These are phyloP conservation scores for Ophiostoma angusticollis DNA, from an alignment of 2,329 filamentous ascomycete genomes.

Conservation along the genomic window DNA sequence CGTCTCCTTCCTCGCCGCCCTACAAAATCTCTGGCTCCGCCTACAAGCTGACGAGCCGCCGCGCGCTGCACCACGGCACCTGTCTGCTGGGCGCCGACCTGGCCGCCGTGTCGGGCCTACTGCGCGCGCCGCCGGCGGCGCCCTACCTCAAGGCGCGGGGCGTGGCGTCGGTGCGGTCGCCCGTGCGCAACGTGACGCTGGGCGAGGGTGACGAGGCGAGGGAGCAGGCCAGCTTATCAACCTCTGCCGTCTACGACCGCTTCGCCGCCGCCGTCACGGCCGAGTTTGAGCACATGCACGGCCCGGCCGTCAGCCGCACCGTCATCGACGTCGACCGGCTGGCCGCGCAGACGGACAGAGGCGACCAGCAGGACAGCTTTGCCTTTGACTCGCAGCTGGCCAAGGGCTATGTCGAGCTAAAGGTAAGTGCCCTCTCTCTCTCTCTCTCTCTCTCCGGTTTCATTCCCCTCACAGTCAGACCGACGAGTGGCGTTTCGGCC, in stretches of 20 bases:
- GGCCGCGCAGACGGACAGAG: slow-evolving; percentile 27
- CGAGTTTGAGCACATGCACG: slow-evolving; percentile 59
- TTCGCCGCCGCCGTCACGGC: slow-evolving; percentile 45
- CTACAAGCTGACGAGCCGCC: slow-evolving; percentile 74
- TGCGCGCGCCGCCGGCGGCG: slow-evolving; percentile 61
- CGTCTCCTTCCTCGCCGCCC: slow-evolving; percentile 5
- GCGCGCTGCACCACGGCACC: slow-evolving; percentile 83
- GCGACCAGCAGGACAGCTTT: slow-evolving; percentile 30
- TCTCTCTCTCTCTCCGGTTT: neutral
- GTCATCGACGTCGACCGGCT: slow-evolving; percentile 35
- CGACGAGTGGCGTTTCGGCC: slow-evolving; percentile 64
- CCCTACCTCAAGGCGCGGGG: slow-evolving; percentile 68
- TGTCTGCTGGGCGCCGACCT: slow-evolving; percentile 73
- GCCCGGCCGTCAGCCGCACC: slow-evolving; percentile 22
- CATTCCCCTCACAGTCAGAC: slow-evolving; percentile 38
- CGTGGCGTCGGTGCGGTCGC: slow-evolving; percentile 81
- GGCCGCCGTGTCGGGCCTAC: slow-evolving; percentile 49
- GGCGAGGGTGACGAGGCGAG: neutral
- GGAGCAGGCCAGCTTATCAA: too few species aligned
- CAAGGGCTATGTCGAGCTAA: slow-evolving; percentile 45
- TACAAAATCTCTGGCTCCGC: slow-evolving; percentile 83
- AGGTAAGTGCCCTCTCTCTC: neutral
- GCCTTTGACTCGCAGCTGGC: slow-evolving; percentile 30
- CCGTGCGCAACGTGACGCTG: slow-evolving; percentile 57
- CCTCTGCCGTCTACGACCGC: too few species aligned